Evolutionary conservation across 768 basidiomycete genomes (phyloP).

Genomic region (Agaricus subrufescens): DNA sequence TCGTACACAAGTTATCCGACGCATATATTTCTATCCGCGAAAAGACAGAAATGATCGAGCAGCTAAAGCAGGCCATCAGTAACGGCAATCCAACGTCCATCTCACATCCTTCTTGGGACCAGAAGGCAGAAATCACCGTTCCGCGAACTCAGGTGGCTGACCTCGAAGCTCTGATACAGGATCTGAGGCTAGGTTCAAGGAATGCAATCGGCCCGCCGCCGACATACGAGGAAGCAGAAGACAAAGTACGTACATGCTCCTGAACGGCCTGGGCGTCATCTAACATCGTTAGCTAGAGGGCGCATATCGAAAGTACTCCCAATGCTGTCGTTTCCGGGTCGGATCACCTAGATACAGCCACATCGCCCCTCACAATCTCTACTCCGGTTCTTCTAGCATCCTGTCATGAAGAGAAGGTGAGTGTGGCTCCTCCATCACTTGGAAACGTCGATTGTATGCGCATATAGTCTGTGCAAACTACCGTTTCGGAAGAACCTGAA

Average conservation of each 20-base stretch:
- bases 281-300: neutral
- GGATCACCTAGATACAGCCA: conserved; percentile 12
- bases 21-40: conserved; percentile 59
- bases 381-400: neutral
- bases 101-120: conserved; percentile 7
- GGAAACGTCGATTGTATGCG: neutral
- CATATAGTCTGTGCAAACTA: conserved; percentile 18
- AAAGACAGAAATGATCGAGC: conserved; percentile 48
- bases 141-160: conserved; percentile 32
- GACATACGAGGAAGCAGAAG: conserved; percentile 28
- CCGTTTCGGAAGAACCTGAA: conserved; percentile 30
- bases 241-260: conserved; percentile 20
- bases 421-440: neutral
- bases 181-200: conserved; percentile 29
- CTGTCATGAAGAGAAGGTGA: conserved; percentile 4
- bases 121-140: conserved; percentile 20
- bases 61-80: conserved; percentile 38
- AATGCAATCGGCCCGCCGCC: conserved; percentile 28
- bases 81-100: neutral
- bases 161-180: conserved; percentile 33
- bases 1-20: conserved; percentile 51
- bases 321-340: conserved; percentile 2
- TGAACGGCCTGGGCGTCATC: neutral
- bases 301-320: neutral
- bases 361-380: neutral